Evolutionary conservation across 352 stramenopile species (phyloP).

Genomic region (Phytophthora multivora): DNA sequence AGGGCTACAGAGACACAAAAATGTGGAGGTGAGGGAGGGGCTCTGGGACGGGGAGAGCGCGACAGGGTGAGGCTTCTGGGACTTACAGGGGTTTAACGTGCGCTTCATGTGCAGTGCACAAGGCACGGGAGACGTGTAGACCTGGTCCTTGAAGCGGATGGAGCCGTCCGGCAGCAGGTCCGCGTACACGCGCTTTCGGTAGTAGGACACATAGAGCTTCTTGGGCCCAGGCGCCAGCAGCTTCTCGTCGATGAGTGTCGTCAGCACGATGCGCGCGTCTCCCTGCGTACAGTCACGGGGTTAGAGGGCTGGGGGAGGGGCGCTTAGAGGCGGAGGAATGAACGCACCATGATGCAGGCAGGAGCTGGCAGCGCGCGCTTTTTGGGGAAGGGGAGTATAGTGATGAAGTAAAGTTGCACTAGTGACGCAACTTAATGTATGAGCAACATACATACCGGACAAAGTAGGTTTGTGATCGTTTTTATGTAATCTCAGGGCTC

Average conservation of each 20-base stretch:
- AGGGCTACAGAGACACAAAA: slow-evolving; percentile 35
- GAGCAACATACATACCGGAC: too few species aligned
- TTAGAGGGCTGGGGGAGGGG: neutral
- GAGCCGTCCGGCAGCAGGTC: slow-evolving; percentile 76
- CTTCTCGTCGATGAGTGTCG: slow-evolving; percentile 74
- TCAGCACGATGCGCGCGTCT: slow-evolving; percentile 67
- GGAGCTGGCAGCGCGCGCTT: slow-evolving; percentile 7
- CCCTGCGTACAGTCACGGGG: slow-evolving; percentile 32
- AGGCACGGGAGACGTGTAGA: slow-evolving; percentile 77
- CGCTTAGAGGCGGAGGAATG: neutral
- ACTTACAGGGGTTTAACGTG: slow-evolving; percentile 74
- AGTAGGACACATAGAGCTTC: slow-evolving; percentile 85
- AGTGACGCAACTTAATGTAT: too few species aligned
- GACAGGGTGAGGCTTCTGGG: slow-evolving; percentile 19
- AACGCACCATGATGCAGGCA: slow-evolving; percentile 28
- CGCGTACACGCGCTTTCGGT: slow-evolving; percentile 78
- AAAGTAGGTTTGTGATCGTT: slow-evolving; percentile 22
- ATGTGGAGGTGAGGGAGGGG: neutral
- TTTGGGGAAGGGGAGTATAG: neutral
- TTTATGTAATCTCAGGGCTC: neutral
- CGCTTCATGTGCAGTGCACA: slow-evolving; percentile 85
- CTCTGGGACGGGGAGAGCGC: neutral
- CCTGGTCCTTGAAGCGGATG: slow-evolving; percentile 76
- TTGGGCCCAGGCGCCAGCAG: slow-evolving; percentile 62
- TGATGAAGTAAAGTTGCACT: too few species aligned